Evolutionary conservation across 768 basidiomycete genomes (phyloP), one percentile per base, ranked within the genome.

Genomic region (Xanthoconium stramineum): DNA sequence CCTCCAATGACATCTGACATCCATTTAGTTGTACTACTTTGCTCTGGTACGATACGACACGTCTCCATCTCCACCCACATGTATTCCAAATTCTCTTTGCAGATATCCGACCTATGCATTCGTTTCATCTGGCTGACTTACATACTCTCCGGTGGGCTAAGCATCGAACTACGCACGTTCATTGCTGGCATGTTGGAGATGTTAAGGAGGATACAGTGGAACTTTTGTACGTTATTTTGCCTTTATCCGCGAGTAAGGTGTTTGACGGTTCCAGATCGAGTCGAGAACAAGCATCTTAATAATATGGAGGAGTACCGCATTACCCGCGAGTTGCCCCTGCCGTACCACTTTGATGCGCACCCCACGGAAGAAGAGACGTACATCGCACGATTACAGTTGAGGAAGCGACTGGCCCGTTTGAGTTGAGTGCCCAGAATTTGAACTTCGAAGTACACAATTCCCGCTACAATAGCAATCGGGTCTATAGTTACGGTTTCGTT

Each of bases 241-340:
- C 39, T 42, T 49, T 15, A 11, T 37, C 32, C 43, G 36, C 39
- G 35, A 24, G 17, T 19, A 32, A 19, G 9, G 15, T 24, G 13
- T 35, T 62, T 48, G 13, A 38, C 5, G 35, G 8, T 45, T 33
- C 17, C 61, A 91, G 87, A 82, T 71, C 89, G 91, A 61, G 73
- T 92, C 40, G 91, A 95, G 70, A 94, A 90, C 72, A 94, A 97
- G 73, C 94, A 97, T 61, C 74, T 95, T 29, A 90, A 91, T 77
- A 97, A 97, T 69, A 83, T 90, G 71, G 91, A 45, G 12, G 55
- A 56, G 92, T 78, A 92, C 69, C 91, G 94, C 24, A 84, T 90
- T 42, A 92, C 89, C 2, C 79, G 87, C 28, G 93, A 97, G 64
- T 84, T 93, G 14, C 89, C 91, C 0, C 72, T 97, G 35, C 93